These are phyloP conservation scores for Bimuria novae-zelandiae DNA, from an alignment of 2,329 filamentous ascomycete genomes.

Conservation along the genomic window DNA sequence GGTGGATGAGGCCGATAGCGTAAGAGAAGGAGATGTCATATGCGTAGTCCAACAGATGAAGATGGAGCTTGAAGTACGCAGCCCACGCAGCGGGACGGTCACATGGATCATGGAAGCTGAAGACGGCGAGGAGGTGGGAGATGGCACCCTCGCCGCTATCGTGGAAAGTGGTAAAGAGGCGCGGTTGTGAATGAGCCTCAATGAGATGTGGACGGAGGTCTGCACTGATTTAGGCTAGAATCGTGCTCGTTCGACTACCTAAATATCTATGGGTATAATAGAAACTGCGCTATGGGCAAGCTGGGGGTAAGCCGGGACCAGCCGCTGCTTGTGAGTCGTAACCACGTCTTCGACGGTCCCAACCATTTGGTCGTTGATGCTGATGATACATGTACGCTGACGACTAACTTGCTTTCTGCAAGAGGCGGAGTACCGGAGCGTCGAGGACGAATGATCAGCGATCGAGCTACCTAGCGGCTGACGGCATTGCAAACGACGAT, in stretches of 20 bases:
- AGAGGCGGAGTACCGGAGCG: constrained; percentile 17
- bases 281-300: constrained; percentile 39
- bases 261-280: constrained; percentile 15
- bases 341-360: constrained; percentile 11
- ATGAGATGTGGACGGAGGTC: too few relatives aligned
- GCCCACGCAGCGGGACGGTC: constrained; percentile 53
- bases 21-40: constrained; percentile 60
- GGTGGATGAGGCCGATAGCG: constrained; percentile 59
- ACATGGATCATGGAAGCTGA: constrained; percentile 59
- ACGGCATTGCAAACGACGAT: constrained; percentile 2
- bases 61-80: constrained; percentile 69
- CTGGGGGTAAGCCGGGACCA: constrained; percentile 14
- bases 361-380: constrained; percentile 18
- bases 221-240: too few relatives aligned
- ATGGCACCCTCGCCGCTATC: constrained; percentile 59
- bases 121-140: constrained; percentile 60
- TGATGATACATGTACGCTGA: constrained; percentile 9
- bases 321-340: constrained; percentile 6
- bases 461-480: not conserved
- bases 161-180: constrained; percentile 43
- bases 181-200: constrained; percentile 16
- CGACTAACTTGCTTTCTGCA: constrained; percentile 10
- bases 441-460: constrained; percentile 7
- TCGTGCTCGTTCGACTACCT: too few relatives aligned
- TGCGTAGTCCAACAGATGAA: constrained; percentile 70